Conservation (phyloP, 768 basidiomycete species). For the Lactarius psammicola region DNA sequence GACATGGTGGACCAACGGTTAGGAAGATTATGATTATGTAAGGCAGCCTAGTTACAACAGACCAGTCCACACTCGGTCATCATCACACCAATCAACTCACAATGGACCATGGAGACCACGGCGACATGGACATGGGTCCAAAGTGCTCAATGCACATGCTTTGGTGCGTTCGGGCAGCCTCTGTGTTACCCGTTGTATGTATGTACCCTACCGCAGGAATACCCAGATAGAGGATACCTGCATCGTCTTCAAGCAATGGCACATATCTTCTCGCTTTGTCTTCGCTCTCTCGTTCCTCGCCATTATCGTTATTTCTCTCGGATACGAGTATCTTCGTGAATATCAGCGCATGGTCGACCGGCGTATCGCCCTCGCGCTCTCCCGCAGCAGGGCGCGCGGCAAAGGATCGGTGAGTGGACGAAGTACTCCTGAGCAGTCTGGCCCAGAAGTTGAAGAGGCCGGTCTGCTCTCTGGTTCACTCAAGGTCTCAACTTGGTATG, state of each 20-base stretch:
- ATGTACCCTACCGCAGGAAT: slow-evolving; percentile 47
- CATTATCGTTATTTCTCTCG: slow-evolving; percentile 65
- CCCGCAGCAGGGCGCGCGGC: slow-evolving; percentile 49
- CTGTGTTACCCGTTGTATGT: not conserved
- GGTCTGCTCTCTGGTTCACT: slow-evolving; percentile 52
- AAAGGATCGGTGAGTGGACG: slow-evolving; percentile 40
- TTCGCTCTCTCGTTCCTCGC: slow-evolving; percentile 66
- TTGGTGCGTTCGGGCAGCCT: slow-evolving; percentile 46
- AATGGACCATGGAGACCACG: slow-evolving; percentile 36
- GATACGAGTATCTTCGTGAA: slow-evolving; percentile 76
- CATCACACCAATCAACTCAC: not conserved
- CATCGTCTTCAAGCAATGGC: slow-evolving; percentile 78
- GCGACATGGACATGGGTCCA: slow-evolving; percentile 46
- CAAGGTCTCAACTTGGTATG: slow-evolving; percentile 47
- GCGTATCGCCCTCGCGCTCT: slow-evolving; percentile 51
- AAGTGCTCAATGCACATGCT: slow-evolving; percentile 80
- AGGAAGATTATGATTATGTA: not conserved
- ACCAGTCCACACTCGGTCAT: not conserved
- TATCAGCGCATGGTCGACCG: slow-evolving; percentile 59
- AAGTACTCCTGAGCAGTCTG: slow-evolving; percentile 40
- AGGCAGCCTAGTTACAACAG: not conserved
- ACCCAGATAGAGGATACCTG: slow-evolving; percentile 77
- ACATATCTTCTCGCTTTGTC: slow-evolving; percentile 53
- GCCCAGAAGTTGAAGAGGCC: slow-evolving; percentile 48
- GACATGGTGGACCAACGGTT: slow-evolving; percentile 1